Conservation (phyloP, 2,329 filamentous ascomycete genomes). For the Colletotrichum chrysophilum region DNA sequence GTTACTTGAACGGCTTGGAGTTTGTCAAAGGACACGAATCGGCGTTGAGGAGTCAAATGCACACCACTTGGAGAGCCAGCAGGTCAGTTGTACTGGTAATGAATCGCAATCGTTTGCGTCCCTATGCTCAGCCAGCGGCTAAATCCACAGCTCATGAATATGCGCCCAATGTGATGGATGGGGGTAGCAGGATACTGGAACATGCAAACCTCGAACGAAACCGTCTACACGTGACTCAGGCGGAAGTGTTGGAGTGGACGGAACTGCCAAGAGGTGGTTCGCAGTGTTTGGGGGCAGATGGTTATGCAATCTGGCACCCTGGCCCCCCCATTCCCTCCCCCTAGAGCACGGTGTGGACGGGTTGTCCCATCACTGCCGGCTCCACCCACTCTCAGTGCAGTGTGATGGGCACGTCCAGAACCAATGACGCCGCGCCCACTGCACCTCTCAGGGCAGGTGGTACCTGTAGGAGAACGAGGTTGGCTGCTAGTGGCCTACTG, state of each 20-base stretch:
- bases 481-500: neutral
- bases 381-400: neutral
- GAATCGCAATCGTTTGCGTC: neutral
- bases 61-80: neutral
- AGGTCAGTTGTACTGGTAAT: neutral
- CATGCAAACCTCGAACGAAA: neutral
- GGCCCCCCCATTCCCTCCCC: neutral
- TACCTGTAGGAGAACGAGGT: neutral
- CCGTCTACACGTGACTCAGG: neutral
- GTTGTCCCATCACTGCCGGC: neutral
- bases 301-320: neutral
- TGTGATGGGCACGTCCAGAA: neutral
- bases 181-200: neutral
- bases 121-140: neutral
- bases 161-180: neutral
- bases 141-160: neutral
- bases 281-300: neutral
- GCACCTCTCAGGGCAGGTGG: slow-evolving; percentile 1
- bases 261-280: neutral
- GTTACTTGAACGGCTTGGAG: neutral
- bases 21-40: neutral
- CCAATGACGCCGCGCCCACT: neutral
- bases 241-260: neutral
- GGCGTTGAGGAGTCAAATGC: slow-evolving; percentile 17
- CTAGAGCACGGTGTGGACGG: neutral